Percentiles rank a stretch among this genome's conserved stretches.
phyloP scores from a whole-genome alignment of 78 protist species.

The Chrysochromulina tobinii region DNA sequence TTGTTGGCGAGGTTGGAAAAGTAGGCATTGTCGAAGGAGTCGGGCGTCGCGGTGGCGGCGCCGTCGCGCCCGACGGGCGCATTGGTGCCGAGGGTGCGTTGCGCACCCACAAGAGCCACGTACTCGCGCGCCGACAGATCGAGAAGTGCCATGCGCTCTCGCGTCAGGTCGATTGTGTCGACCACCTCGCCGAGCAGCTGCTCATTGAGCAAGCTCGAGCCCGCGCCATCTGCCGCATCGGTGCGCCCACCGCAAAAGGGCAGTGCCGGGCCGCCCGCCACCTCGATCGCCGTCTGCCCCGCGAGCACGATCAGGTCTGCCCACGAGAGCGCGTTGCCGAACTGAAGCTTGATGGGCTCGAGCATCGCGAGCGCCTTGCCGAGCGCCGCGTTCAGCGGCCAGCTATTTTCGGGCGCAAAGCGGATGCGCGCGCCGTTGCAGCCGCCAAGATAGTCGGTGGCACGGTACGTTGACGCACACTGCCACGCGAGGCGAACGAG shows the following conservation, averaged over 20 bases:
- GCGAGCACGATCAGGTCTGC: conserved; percentile 57
- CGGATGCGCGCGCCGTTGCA: conserved; percentile 62
- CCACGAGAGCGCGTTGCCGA: conserved; percentile 9
- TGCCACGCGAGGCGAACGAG: neutral
- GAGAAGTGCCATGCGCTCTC: neutral
- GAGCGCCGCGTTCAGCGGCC: neutral
- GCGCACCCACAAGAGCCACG: neutral
- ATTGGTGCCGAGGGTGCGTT: neutral
- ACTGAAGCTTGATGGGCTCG: neutral
- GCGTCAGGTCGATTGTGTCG: neutral
- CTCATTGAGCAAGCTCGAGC: neutral
- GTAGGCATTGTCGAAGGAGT: neutral
- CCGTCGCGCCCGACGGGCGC: neutral
- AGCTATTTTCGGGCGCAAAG: conserved; percentile 28
- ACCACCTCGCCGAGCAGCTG: neutral
- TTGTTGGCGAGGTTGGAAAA: neutral
- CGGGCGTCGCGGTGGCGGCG: neutral
- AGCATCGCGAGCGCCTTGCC: neutral
- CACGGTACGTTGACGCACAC: conserved; percentile 28
- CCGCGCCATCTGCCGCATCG: neutral
- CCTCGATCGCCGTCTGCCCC: conserved; percentile 16
- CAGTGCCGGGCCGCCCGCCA: neutral
- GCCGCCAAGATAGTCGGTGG: conserved; percentile 56
- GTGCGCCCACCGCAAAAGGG: conserved; percentile 18
- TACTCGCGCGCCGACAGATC: neutral